Evolutionary conservation across 2,329 filamentous ascomycete species (phyloP), one percentile per base, ranked within the genome.

Genomic region (Phoma sp.): DNA sequence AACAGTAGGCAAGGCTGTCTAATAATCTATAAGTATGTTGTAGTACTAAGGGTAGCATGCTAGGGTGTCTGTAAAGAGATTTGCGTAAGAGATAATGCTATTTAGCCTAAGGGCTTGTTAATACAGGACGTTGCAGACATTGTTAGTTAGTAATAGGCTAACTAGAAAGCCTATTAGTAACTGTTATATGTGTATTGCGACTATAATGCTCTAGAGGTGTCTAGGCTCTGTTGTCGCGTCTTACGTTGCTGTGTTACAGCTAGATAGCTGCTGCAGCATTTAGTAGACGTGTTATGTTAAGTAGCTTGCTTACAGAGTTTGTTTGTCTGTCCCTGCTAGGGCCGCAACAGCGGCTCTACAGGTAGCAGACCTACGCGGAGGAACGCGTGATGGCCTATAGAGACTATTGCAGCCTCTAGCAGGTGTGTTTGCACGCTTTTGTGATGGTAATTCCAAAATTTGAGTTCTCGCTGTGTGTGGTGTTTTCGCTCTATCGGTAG

Each of bases 181-280:
- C 27, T 29, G 3, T 2, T 6, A 9, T 29, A 2, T 29, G 9
- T 29, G 3, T 29, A 12, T 29, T 29, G 10, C 10, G 10, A 29
- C 27, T 9, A 2, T 29, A 2, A 2, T 12, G 10, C 10, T 29
- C 10, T 9, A 29, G 9, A 9, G 2, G 36, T 22, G 19, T 38
- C 17, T 41, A 10, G 39, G 39, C 40, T 43, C 25, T n/a, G 5
- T 33, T 37, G 39, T 56, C 52, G 31, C 48, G 41, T 61, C 32
- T 58, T 43, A 39, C 43, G 32, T 59, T 58, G 48, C 56, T 51
- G 48, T 63, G 27, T 55, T 27, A 38, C 39, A 24, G 43, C 51
- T 56, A 59, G 54, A 58, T 63, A 39, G 41, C 58, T 61, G 41
- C 40, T 49, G 44, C 55, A 59, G 43, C 43, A 13, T 57, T 59